A percentile compares a stretch with the other conserved stretches of the same genome.
Conservation (phyloP, 2,329 filamentous ascomycete species). For the Aureobasidium lini region DNA sequence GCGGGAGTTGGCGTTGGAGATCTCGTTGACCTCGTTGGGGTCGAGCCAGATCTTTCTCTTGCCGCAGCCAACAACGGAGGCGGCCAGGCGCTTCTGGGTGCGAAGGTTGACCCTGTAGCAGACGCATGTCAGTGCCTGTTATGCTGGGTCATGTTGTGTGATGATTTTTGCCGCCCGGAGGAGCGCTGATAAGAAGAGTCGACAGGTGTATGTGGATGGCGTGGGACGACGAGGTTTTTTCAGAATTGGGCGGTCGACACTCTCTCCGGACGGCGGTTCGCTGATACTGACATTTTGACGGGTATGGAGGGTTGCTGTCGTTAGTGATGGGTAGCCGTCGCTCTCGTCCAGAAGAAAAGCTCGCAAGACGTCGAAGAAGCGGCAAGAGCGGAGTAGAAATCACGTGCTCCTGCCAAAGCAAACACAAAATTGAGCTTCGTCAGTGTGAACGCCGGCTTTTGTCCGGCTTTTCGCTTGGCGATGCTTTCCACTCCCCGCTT, state of each 20-base stretch:
- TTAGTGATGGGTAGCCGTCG: conserved; percentile 13
- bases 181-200: conserved; percentile 2
- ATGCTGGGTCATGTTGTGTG: conserved; percentile 7
- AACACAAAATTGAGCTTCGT: neutral
- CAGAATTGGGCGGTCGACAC: neutral
- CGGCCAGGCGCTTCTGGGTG: conserved; percentile 99
- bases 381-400: neutral
- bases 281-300: conserved; percentile 14
- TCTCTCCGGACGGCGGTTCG: conserved; percentile 13
- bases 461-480: conserved; percentile 2
- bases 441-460: neutral
- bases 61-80: conserved; percentile 96
- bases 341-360: conserved; percentile 13
- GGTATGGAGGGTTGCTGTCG: conserved; percentile 12
- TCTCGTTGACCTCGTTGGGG: conserved; percentile 98
- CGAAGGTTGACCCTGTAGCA: conserved; percentile 88
- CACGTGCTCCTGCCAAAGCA: neutral
- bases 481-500: neutral
- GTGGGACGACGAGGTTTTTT: conserved; percentile 10
- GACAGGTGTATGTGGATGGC: conserved; percentile 4
- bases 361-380: conserved; percentile 5
- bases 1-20: conserved; percentile 99
- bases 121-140: conserved; percentile 15
- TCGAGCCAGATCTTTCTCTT: conserved; percentile 99
- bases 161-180: conserved; percentile 12